These are phyloP conservation scores for Entomortierella beljakovae DNA, from an alignment of 192 early-diverging fungal genomes.

Conservation along the genomic window DNA sequence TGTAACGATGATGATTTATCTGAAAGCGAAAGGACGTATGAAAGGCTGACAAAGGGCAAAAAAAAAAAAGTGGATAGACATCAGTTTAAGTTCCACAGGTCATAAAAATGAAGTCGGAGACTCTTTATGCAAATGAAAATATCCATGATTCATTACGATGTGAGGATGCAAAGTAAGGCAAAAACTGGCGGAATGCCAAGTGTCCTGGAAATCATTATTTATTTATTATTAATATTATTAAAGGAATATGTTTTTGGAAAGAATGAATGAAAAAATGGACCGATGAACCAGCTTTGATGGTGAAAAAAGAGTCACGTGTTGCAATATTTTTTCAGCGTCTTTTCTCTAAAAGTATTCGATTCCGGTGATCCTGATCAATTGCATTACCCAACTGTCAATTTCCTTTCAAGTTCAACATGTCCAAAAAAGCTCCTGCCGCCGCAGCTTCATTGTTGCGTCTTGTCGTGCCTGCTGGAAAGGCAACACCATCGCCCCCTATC, in stretches of 20 bases:
- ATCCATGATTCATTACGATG: slow-evolving; percentile 4
- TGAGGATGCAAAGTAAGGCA: slow-evolving; percentile 11
- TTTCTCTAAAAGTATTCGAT: neutral
- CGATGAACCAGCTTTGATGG: neutral
- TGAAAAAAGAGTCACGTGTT: neutral
- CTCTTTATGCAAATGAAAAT: too few species aligned
- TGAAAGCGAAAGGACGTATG: neutral
- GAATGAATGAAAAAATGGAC: neutral
- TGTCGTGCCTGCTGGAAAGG: slow-evolving; percentile 92
- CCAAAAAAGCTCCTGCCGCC: slow-evolving; percentile 52
- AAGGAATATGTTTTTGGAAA: neutral
- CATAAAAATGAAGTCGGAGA: neutral
- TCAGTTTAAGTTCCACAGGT: too few species aligned
- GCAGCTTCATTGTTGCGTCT: slow-evolving; percentile 67
- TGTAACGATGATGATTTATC: neutral
- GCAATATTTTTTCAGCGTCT: too few species aligned
- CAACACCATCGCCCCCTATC: slow-evolving; percentile 92
- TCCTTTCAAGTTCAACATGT: slow-evolving; percentile 21
- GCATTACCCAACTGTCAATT: neutral
- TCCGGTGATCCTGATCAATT: neutral
- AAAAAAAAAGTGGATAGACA: neutral
- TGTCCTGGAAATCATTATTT: neutral
- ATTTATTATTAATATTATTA: neutral
- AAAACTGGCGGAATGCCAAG: neutral
- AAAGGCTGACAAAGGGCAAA: neutral